Evolutionary conservation across 2,329 filamentous ascomycete genomes (phyloP).

Genomic region (Ceratocystiopsis sp.): DNA sequence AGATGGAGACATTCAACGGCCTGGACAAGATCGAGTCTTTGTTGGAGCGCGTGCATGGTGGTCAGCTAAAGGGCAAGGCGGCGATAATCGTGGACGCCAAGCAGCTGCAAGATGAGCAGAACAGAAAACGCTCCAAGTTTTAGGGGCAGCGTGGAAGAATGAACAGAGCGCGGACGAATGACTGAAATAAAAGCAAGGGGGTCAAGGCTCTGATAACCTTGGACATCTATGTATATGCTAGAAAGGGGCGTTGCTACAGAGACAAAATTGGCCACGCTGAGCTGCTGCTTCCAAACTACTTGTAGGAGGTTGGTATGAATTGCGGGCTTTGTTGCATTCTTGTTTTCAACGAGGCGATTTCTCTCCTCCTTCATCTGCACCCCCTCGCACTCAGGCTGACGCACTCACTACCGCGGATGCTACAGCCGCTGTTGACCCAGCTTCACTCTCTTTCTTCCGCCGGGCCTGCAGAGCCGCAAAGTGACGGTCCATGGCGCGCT

Average conservation of each 20-base stretch:
- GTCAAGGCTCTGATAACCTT: no score
- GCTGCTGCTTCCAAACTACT: no score
- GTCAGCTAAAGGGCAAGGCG: slow-evolving; percentile 36
- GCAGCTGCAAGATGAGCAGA: slow-evolving; percentile 13
- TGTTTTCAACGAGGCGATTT: no score
- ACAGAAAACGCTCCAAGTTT: background rate
- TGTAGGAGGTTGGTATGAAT: no score
- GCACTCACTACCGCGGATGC: background rate
- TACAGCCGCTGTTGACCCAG: background rate
- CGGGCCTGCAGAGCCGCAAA: slow-evolving; percentile 11
- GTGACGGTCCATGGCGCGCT: slow-evolving; percentile 11
- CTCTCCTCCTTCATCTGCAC: no score
- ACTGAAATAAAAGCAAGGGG: background rate
- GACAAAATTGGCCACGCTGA: no score
- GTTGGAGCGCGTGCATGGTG: slow-evolving; percentile 30
- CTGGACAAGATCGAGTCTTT: slow-evolving; percentile 33
- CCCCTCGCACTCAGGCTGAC: background rate
- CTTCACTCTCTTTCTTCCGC: slow-evolving; percentile 3
- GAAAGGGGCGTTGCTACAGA: no score
- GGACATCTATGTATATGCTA: background rate
- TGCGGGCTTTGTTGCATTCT: no score
- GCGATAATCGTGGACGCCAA: slow-evolving; percentile 32
- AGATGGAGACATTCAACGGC: slow-evolving; percentile 33
- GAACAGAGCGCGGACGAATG: background rate
- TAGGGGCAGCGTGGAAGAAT: background rate